Evolutionary conservation across 2,329 filamentous ascomycete species (phyloP), one percentile per base, ranked within the genome.

Genomic region (Penicillium polonicum): DNA sequence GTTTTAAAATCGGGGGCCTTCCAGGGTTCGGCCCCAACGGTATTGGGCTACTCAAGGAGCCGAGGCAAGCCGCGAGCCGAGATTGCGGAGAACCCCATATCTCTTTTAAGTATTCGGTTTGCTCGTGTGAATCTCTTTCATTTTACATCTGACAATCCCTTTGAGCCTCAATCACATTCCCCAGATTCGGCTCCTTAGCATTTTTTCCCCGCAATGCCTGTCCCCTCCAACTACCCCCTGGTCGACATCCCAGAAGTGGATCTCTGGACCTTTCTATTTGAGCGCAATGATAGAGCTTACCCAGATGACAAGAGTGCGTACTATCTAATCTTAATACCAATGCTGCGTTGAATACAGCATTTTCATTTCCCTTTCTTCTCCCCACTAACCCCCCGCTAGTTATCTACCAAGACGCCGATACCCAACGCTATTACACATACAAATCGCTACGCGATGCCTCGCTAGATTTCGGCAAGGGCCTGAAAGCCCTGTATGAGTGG

Each of bases 211-310:
- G 57, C 61, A 67, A 64, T 95, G 91, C 88, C 89, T 60, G 82
- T 87, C 68, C 79, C 84, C 46, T 92, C 91, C 3, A 76, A 78
- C 0, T 91, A 87, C 69, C 80, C 85, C 1, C 73, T 80, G 8
- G 68, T 94, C 38, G 79, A 86, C 21, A 87, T 96, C 41, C 92
- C 92, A 0, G 78, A 88, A 65, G 76, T 87, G 55, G 91, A 95
- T 72, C 71, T 96, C 48, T 96, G 90, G 90, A 82, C 82, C 0
- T 86, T 92, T 57, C 77, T 95, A 45, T 92, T 96, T 68, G 87
- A 92, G 65, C 79, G 83, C 57, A 86, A 84, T 64, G 80, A 88
- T 63, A 85, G 77, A 63, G 74, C 78, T 2, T 95, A 85, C 67
- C 80, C 88, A 1, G 88, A 92, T 64, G 82, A 90, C 68, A 91